Evolutionary conservation across 2,329 filamentous ascomycete species (phyloP).

Genomic region (Stemphylium lycopersici): DNA sequence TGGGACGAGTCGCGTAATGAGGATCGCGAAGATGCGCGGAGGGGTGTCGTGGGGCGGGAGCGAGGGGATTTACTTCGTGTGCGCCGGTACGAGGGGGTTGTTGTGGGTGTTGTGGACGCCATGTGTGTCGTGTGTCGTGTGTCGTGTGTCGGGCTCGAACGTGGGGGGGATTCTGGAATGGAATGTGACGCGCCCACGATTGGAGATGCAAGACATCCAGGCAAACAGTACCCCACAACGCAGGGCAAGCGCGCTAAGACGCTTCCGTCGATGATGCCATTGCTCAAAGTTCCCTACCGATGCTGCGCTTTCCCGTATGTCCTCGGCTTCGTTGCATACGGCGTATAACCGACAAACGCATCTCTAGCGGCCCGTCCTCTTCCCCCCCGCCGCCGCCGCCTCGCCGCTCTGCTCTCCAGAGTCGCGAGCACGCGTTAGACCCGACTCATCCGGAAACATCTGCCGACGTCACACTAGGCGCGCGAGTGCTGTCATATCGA

Average conservation of each 20-base stretch:
- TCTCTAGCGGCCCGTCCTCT: background rate
- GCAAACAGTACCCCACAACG: slow-evolving; percentile 13
- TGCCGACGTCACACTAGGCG: slow-evolving; percentile 13
- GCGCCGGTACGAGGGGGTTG: slow-evolving; percentile 41
- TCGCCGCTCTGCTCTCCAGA: slow-evolving; percentile 4
- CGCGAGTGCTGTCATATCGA: slow-evolving; percentile 10
- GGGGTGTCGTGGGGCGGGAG: slow-evolving; percentile 86
- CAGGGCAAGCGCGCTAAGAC: slow-evolving; percentile 12
- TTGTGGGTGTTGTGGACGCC: slow-evolving; percentile 34
- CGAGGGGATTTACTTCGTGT: slow-evolving; percentile 63
- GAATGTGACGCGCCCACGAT: too few relatives aligned
- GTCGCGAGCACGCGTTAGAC: background rate
- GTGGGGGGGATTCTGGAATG: too few relatives aligned
- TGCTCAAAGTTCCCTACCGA: background rate
- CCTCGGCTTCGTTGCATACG: background rate
- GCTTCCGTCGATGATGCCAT: slow-evolving; percentile 15
- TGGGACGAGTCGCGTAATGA: slow-evolving; percentile 70
- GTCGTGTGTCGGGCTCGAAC: background rate
- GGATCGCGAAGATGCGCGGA: slow-evolving; percentile 86
- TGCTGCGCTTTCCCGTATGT: background rate
- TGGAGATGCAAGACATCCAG: background rate
- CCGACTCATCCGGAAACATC: slow-evolving; percentile 11
- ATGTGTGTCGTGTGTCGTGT: slow-evolving; percentile 8
- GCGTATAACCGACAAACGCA: background rate
- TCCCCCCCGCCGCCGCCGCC: background rate